phyloP scores from a whole-genome alignment of 2,329 filamentous ascomycete genomes.

The Penicillium sp. region DNA sequence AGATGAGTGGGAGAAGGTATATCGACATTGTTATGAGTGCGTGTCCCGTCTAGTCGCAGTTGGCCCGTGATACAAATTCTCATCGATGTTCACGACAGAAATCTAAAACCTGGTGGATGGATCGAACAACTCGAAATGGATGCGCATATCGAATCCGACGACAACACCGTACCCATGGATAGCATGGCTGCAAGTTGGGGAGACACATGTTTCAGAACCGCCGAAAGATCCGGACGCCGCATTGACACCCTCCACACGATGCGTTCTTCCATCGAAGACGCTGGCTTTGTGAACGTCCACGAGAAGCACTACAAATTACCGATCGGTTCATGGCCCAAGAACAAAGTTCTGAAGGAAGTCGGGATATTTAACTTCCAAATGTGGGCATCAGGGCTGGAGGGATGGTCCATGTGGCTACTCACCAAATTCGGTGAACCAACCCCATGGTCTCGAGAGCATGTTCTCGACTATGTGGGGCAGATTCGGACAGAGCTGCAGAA shows the following conservation, averaged over 20 bases:
- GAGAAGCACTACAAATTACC: slow-evolving; percentile 29
- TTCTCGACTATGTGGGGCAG: slow-evolving; percentile 12
- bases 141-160: slow-evolving; percentile 13
- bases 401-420: slow-evolving; percentile 29
- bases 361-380: slow-evolving; percentile 34
- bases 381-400: slow-evolving; percentile 27
- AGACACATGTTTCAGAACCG: slow-evolving; percentile 16
- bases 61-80: not conserved
- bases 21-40: slow-evolving; percentile 17
- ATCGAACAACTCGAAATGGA: slow-evolving; percentile 19
- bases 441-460: slow-evolving; percentile 14
- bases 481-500: slow-evolving; percentile 10
- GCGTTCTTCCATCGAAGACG: slow-evolving; percentile 19
- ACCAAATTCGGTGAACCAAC: slow-evolving; percentile 16
- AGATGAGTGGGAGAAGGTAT: slow-evolving; percentile 14
- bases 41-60: not conserved
- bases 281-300: slow-evolving; percentile 32
- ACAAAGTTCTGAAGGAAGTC: slow-evolving; percentile 32
- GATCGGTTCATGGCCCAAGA: slow-evolving; percentile 30
- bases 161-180: slow-evolving; percentile 12
- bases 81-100: slow-evolving; percentile 5
- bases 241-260: slow-evolving; percentile 21
- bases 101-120: slow-evolving; percentile 19
- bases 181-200: slow-evolving; percentile 14
- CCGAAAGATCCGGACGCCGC: slow-evolving; percentile 18